Conservation (phyloP, 257 asterid species). For the Henckelia pumila region DNA sequence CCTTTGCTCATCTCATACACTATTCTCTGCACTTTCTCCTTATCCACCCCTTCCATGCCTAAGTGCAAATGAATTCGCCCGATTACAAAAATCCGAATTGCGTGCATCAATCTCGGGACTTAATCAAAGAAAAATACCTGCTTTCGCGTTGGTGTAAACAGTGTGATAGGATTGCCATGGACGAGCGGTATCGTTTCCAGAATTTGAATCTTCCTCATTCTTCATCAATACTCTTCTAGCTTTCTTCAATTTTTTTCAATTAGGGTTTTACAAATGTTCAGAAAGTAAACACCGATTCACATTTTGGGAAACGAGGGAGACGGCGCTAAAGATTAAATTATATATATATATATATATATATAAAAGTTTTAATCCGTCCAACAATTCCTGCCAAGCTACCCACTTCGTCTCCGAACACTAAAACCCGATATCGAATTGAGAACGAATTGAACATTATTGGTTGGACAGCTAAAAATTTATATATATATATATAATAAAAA, state of each 20-base stretch:
- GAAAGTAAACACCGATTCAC: slow-evolving; percentile 10
- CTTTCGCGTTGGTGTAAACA: slow-evolving; percentile 86
- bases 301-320: not conserved
- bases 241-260: not conserved
- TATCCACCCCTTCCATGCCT: slow-evolving; percentile 99
- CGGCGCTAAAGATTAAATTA: slow-evolving; percentile 1
- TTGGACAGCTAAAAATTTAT: no score
- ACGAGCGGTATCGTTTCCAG: slow-evolving; percentile 42
- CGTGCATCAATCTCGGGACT: slow-evolving; percentile 6
- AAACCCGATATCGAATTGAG: no score
- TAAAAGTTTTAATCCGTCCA: no score
- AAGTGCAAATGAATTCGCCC: slow-evolving; percentile 18
- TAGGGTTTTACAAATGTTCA: slow-evolving; percentile 6
- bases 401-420: no score
- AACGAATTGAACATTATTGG: no score
- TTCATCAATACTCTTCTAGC: slow-evolving; percentile 33
- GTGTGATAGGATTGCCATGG: slow-evolving; percentile 98
- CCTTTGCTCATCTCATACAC: slow-evolving; percentile 99
- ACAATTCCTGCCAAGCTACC: no score
- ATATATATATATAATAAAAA: no score
- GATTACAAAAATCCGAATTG: not conserved
- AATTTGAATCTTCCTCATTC: slow-evolving; percentile 33
- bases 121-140: slow-evolving; percentile 44
- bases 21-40: slow-evolving; percentile 91
- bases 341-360: no score